Evolutionary conservation across 495 filamentous ascomycete species (phyloP), one percentile per base, ranked within the genome.

Genomic region (Eremomyces bilateralis): DNA sequence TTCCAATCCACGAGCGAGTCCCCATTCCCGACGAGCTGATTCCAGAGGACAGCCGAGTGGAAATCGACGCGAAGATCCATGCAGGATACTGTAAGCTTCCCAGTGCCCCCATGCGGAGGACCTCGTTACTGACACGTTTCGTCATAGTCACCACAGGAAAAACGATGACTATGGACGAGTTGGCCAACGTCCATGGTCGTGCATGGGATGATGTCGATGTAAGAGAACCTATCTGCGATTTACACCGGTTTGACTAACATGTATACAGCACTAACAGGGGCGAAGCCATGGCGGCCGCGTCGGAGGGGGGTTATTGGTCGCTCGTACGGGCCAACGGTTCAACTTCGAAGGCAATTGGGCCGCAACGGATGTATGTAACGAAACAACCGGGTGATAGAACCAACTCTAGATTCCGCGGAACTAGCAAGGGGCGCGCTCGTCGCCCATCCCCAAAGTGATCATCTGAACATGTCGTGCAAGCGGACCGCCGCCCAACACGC

Each of bases 41-140:
- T 43, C 88, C 88, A 24, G 80, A 73, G 44, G 88, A 97, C 57
- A 90, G 80, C 34, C 68, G 88, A 34, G 88, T 97, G 11, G 88
- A 97, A 56, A 97, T 97, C 48, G 88, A 97, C 58, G 88, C 88
- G 20, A 97, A 93, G 63, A 94, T 97, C 51, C 84, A 88, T 42
- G 82, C 85, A 19, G 85, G 88, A 15, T 94, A 80, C 55, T 82
- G 59, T 61, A 41, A 47, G 52, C 43, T 17, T 38, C 25, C 37
- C 24, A 22, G 16, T 35, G 18, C 20, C 19, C 17, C 20, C 16
- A 19, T 10, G n/a, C 13, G 15, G 18, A 28, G n/a, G 15, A 15
- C 20, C n/a, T n/a, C 25, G n/a, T 27, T 13, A 22, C 22, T 36
- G 18, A 17, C 18, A 37, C 18, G n/a, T 34, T 31, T 37, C 45